A percentile compares a stretch with the other conserved stretches of the same genome.
These are phyloP conservation scores for Lagenidium sp. DNA, from an alignment of 352 stramenopile species.

Conservation along the genomic window DNA sequence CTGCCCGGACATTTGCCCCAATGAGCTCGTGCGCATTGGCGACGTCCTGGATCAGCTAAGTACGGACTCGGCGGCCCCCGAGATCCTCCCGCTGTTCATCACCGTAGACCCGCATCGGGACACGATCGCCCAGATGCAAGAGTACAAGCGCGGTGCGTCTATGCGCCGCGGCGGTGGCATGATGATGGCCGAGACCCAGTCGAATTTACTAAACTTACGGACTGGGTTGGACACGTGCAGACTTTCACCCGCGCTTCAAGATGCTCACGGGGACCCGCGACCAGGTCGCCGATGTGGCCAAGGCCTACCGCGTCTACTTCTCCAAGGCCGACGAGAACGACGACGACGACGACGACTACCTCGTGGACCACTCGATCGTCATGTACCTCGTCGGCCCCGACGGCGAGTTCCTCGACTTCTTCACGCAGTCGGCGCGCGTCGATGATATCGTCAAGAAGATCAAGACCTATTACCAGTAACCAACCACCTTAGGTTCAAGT, in stretches of 20 bases:
- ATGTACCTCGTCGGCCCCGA: conserved; percentile 97
- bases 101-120: conserved; percentile 97
- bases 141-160: conserved; percentile 91
- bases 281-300: conserved; percentile 95
- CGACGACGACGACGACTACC: conserved; percentile 96
- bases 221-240: too few species aligned
- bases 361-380: conserved; percentile 99
- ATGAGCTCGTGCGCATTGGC: conserved; percentile 98
- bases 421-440: conserved; percentile 95
- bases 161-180: not conserved
- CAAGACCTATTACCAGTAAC: conserved; percentile 56
- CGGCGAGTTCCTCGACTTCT: conserved; percentile 98
- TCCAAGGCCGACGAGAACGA: conserved; percentile 94
- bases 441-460: conserved; percentile 95
- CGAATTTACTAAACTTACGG: too few species aligned
- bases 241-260: conserved; percentile 82
- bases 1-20: conserved; percentile 99
- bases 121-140: conserved; percentile 93
- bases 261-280: conserved; percentile 90
- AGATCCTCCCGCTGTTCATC: conserved; percentile 94
- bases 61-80: conserved; percentile 39
- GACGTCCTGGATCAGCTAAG: conserved; percentile 91
- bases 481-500: too few species aligned
- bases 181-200: too few species aligned
- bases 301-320: conserved; percentile 99